phyloP scores from a whole-genome alignment of 352 stramenopile species.

The Pythium aphanidermatum region DNA sequence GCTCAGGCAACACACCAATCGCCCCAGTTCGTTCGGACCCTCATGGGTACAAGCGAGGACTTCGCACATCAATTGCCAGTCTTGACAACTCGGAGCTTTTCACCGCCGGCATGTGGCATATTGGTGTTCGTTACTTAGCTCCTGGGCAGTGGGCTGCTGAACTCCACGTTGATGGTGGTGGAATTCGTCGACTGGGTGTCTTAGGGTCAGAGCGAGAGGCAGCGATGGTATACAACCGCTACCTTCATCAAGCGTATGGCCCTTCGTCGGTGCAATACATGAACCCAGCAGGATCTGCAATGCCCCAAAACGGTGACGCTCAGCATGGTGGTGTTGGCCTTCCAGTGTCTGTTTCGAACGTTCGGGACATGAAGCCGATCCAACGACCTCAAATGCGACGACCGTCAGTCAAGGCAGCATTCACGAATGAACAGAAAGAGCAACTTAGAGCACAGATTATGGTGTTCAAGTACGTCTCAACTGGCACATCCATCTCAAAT shows the following conservation, averaged over 20 bases:
- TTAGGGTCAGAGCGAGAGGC: conserved; percentile 70
- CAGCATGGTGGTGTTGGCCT: conserved; percentile 19
- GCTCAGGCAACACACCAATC: conserved; percentile 24
- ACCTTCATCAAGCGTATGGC: conserved; percentile 82
- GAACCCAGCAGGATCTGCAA: conserved; percentile 57
- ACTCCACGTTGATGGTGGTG: conserved; percentile 74
- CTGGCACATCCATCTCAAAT: conserved; percentile 66
- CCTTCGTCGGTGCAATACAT: conserved; percentile 77
- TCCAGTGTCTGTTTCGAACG: conserved; percentile 40
- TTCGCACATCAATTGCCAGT: conserved; percentile 50
- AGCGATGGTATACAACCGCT: conserved; percentile 80
- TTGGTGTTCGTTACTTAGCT: conserved; percentile 73
- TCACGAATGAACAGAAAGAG: conserved; percentile 82
- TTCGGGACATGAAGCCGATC: conserved; percentile 51
- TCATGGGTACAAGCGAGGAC: conserved; percentile 51
- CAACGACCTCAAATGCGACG: conserved; percentile 35
- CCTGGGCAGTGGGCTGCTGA: conserved; percentile 77
- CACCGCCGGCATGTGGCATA: conserved; percentile 75
- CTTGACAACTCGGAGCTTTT: conserved; percentile 77
- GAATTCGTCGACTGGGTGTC: conserved; percentile 70
- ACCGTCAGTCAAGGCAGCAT: conserved; percentile 44
- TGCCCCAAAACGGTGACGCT: conserved; percentile 5
- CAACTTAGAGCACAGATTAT: conserved; percentile 87
- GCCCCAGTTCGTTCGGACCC: conserved; percentile 22
- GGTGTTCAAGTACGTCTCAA: conserved; percentile 88